These are phyloP conservation scores for Salix viminalis DNA, from an alignment of 345 rosid genomes.

Conservation along the genomic window DNA sequence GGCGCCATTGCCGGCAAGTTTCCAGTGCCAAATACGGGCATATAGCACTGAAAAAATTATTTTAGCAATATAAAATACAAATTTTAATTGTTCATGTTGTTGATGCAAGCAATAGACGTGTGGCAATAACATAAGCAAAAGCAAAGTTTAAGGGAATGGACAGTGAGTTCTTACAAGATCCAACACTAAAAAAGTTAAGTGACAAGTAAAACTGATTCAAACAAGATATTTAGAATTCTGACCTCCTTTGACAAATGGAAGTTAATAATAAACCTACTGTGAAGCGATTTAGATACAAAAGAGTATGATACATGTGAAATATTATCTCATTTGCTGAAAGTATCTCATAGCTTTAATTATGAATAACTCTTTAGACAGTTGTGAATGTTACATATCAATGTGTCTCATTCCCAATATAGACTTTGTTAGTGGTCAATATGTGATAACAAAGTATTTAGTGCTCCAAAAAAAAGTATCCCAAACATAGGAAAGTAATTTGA, in stretches of 20 bases:
- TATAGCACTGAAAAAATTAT: conserved; percentile 59
- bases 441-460: neutral
- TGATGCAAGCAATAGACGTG: neutral
- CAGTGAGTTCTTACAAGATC: neutral
- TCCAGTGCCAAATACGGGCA: conserved; percentile 95
- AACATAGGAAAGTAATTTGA: neutral
- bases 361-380: neutral
- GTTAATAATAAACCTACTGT: neutral
- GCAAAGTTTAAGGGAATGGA: neutral
- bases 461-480: neutral
- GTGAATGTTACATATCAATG: neutral
- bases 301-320: neutral
- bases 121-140: neutral
- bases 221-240: neutral
- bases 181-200: neutral
- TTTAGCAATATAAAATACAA: conserved; percentile 15
- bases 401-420: neutral
- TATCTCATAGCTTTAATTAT: neutral
- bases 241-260: neutral
- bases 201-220: neutral
- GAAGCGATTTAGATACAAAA: neutral
- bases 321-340: neutral
- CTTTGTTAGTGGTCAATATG: neutral
- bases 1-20: conserved; percentile 96
- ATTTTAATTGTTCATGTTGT: neutral